Percentiles rank a stretch among this genome's conserved stretches.
phyloP scores from a whole-genome alignment of 495 filamentous ascomycete species.

The Alectoria sarmentosa region DNA sequence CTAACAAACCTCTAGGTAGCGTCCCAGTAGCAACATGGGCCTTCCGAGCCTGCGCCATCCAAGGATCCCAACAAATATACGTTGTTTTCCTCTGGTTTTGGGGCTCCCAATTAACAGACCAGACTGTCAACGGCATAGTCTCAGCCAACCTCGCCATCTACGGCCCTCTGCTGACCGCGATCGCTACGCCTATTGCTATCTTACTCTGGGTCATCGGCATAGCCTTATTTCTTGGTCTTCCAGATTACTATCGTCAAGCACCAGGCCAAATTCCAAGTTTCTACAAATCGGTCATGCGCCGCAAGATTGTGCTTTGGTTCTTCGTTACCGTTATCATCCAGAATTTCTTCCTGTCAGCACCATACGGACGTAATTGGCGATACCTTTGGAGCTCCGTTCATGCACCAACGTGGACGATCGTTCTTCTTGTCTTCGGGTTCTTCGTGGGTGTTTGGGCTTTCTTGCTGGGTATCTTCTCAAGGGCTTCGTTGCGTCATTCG shows the following conservation, averaged over 20 bases:
- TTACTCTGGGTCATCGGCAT: constrained; percentile 46
- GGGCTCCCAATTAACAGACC: constrained; percentile 42
- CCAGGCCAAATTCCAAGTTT: constrained; percentile 61
- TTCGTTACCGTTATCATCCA: constrained; percentile 55
- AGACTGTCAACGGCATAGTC: constrained; percentile 25
- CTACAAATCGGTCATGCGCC: constrained; percentile 48
- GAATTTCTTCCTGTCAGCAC: constrained; percentile 58
- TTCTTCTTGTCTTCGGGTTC: constrained; percentile 49
- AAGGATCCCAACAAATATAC: constrained; percentile 59
- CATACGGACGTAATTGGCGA: constrained; percentile 56
- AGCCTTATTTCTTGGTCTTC: constrained; percentile 49
- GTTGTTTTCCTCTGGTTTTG: constrained; percentile 60
- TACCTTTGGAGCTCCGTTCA: constrained; percentile 51
- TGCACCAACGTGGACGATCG: constrained; percentile 46
- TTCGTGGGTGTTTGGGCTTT: constrained; percentile 51
- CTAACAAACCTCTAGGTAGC: constrained; percentile 33
- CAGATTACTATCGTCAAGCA: constrained; percentile 58
- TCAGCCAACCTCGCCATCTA: constrained; percentile 29
- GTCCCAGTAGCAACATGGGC: constrained; percentile 57
- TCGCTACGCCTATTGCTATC: constrained; percentile 44
- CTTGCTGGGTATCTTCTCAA: constrained; percentile 41
- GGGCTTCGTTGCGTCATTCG: constrained; percentile 46
- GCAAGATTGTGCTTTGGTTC: constrained; percentile 51
- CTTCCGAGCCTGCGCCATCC: constrained; percentile 55
- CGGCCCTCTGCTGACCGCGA: constrained; percentile 33